These are phyloP conservation scores for Ogataea trehalophila DNA, from an alignment of 805 yeast species.

Conservation along the genomic window DNA sequence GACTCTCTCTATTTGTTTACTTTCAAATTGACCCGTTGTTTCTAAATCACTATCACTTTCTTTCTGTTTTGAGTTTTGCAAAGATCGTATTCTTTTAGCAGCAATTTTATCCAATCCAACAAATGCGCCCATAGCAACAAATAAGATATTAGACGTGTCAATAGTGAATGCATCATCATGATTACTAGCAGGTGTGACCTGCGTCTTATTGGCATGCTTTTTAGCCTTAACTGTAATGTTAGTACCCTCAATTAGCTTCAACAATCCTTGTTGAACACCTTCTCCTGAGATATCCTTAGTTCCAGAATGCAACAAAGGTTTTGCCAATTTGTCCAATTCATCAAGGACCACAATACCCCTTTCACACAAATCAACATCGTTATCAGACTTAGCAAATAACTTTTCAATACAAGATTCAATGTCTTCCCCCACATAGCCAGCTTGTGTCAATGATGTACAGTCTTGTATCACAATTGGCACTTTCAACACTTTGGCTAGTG, in stretches of 20 bases:
- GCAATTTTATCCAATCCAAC: conserved; percentile 51
- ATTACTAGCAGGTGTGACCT: conserved; percentile 6
- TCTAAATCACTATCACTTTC: neutral
- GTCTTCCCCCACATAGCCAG: conserved; percentile 64
- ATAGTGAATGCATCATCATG: conserved; percentile 38
- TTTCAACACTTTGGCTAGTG: conserved; percentile 45
- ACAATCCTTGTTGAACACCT: conserved; percentile 58
- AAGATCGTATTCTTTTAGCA: conserved; percentile 33
- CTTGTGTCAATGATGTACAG: conserved; percentile 59
- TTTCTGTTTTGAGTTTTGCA: conserved; percentile 1
- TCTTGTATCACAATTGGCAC: conserved; percentile 58
- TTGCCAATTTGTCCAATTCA: conserved; percentile 54
- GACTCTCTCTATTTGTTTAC: conserved; percentile 31
- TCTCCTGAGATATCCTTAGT: conserved; percentile 59
- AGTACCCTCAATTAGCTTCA: conserved; percentile 56
- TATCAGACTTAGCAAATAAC: conserved; percentile 43
- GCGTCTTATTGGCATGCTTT: conserved; percentile 12
- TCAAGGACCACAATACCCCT: conserved; percentile 57
- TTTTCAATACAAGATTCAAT: conserved; percentile 54
- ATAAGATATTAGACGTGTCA: conserved; percentile 52
- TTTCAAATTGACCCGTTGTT: conserved; percentile 4
- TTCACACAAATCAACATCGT: conserved; percentile 48
- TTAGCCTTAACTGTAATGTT: conserved; percentile 40
- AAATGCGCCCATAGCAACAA: conserved; percentile 59
- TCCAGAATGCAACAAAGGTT: conserved; percentile 41